Evolutionary conservation across 495 filamentous ascomycete genomes (phyloP), one percentile per base, ranked within the genome.

Genomic region (Lichina pygmaea): DNA sequence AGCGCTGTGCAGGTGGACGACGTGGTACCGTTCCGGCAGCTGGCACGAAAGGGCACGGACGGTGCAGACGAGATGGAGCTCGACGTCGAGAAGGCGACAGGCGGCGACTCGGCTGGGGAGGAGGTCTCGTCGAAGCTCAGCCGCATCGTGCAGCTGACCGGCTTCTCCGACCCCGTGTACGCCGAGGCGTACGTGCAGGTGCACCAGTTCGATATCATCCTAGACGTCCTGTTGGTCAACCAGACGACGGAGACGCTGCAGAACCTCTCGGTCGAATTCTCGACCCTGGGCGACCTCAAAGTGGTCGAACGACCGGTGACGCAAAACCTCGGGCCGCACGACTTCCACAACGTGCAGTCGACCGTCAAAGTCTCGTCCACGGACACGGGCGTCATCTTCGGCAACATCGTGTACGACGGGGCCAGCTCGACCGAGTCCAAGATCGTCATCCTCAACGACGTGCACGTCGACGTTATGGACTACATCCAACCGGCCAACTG

Each of bases 381-480:
- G 8, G 91, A 99, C 59, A 95, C 91, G 2, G 91, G 91, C 49
- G 91, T 99, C 49, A 99, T 99, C 52, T 99, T 99, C 55, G 91
- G 91, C 43, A 99, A 99, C 57, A 85, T 99, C 16, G 82, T 99
- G 32, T 99, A 99, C 58, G 91, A 99, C 49, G 89, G 89, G 34
- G 72, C 86, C 4, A 86, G 83, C 60, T 89, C 81, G 42, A 93
- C 86, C 4, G 91, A 99, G 60, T 84, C 77, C 52, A 89, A 93
- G 52, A 89, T 95, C 8, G 91, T 99, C 53, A 99, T 99, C 52
- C 72, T 99, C 42, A 95, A 95, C 59, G 91, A 99, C 58, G 77
- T 99, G 33, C 91, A 95, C 58, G 89, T 94, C 49, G 91, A 99
- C 57, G 95, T 99, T 54, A 99, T 99, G 91, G 91, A 99, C 61